A percentile compares a stretch with the other conserved stretches of the same genome.
Evolutionary conservation across 306 rosid species (phyloP).

Genomic region (Adenanthera pavonina): DNA sequence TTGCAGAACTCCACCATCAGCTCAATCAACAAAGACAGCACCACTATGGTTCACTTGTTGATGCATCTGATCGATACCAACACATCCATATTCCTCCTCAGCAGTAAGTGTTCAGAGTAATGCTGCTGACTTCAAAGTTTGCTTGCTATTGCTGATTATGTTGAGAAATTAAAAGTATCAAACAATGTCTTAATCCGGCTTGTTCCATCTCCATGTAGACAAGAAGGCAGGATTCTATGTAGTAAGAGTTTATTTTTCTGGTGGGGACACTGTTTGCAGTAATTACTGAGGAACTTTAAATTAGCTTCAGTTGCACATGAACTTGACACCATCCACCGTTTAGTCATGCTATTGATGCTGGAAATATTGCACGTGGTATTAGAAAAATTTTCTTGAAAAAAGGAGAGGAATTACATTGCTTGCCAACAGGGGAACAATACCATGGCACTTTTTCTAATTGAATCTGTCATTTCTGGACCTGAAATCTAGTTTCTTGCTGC

Average conservation of each 20-base stretch:
- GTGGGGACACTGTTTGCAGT: constrained; percentile 5
- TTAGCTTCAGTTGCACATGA: constrained; percentile 16
- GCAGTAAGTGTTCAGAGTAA: constrained; percentile 68
- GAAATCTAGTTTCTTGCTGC: constrained; percentile 4
- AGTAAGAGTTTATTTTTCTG: background rate
- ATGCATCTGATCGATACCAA: constrained; percentile 83
- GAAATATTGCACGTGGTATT: background rate
- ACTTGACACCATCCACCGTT: constrained; percentile 7
- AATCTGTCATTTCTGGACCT: constrained; percentile 23
- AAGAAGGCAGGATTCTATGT: background rate
- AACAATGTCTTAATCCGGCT: background rate
- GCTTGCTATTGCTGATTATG: constrained; percentile 20
- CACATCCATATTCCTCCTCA: constrained; percentile 85
- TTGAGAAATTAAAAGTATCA: background rate
- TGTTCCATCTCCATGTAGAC: constrained; percentile 6
- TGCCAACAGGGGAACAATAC: background rate
- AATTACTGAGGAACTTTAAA: constrained; percentile 16
- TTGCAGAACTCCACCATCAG: constrained; percentile 97
- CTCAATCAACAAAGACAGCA: constrained; percentile 94
- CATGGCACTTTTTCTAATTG: background rate
- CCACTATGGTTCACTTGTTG: constrained; percentile 92
- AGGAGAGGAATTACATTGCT: background rate
- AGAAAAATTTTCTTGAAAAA: background rate
- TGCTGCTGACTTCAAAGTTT: constrained; percentile 17
- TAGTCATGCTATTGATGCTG: background rate